A percentile compares a stretch with the other conserved stretches of the same genome.
These are phyloP conservation scores for Sporothrix luriei DNA, from an alignment of 2,329 filamentous ascomycete species.

Conservation along the genomic window DNA sequence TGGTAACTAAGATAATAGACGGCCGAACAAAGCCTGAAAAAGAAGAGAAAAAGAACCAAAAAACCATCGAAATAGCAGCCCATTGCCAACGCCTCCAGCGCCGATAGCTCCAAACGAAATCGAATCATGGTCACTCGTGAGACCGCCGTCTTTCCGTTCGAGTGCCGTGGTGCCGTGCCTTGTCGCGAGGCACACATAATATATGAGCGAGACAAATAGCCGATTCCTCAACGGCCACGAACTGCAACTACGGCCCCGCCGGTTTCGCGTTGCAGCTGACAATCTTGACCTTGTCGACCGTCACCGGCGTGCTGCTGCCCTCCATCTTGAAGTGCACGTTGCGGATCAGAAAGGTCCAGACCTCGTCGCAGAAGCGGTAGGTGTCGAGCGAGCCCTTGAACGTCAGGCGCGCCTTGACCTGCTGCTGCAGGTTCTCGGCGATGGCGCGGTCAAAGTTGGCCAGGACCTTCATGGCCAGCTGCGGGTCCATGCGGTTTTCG, in stretches of 20 bases:
- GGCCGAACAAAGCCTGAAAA: background rate
- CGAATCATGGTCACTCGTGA: background rate
- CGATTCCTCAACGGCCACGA: background rate
- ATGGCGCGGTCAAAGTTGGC: constrained; percentile 93
- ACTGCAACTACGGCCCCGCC: constrained; percentile 13
- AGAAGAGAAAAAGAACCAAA: background rate
- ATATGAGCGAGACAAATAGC: no score
- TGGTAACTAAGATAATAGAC: background rate
- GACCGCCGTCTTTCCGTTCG: background rate
- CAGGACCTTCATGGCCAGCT: constrained; percentile 97
- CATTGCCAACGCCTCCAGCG: constrained; percentile 2
- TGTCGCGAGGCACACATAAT: background rate
- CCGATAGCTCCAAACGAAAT: constrained; percentile 7
- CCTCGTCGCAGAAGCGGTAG: constrained; percentile 98
- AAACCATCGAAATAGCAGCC: background rate
- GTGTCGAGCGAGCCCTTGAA: constrained; percentile 99
- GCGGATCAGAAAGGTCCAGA: constrained; percentile 99
- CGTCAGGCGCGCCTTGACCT: constrained; percentile 84
- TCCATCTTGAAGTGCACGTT: constrained; percentile 99
- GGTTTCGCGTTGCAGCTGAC: constrained; percentile 93
- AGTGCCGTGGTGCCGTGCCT: constrained; percentile 6
- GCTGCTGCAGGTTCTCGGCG: constrained; percentile 86
- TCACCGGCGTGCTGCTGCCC: constrained; percentile 68
- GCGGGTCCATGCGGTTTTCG: constrained; percentile 91
- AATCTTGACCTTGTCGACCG: constrained; percentile 91